Evolutionary conservation across 192 early-diverging fungal genomes (phyloP).

Genomic region (Linderina pennispora): DNA sequence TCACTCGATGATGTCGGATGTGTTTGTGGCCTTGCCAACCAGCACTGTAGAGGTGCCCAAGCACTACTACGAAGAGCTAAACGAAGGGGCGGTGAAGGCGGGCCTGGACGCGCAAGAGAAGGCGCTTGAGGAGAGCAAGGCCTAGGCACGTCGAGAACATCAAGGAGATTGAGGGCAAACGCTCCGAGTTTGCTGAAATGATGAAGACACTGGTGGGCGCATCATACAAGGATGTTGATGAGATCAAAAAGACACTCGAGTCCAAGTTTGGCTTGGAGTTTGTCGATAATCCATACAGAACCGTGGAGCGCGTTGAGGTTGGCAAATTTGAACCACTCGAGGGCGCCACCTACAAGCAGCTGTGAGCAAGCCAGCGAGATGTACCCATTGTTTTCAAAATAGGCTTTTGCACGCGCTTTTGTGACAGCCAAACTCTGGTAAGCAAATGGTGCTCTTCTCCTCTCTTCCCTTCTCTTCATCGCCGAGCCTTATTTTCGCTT

Average conservation of each 20-base stretch:
- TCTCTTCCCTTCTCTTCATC: background rate
- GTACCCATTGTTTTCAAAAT: background rate
- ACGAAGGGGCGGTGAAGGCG: background rate
- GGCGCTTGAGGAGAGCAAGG: conserved; percentile 16
- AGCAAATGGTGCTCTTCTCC: background rate
- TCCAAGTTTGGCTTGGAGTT: conserved; percentile 34
- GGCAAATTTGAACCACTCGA: conserved; percentile 19
- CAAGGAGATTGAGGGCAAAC: conserved; percentile 2
- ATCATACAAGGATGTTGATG: conserved; percentile 4
- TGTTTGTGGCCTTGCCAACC: conserved; percentile 38
- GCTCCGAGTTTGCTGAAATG: conserved; percentile 24
- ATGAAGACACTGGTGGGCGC: conserved; percentile 12
- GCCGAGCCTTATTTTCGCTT: background rate
- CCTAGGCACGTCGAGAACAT: conserved; percentile 11
- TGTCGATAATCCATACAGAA: conserved; percentile 34
- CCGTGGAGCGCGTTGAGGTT: conserved; percentile 24
- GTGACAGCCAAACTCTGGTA: background rate
- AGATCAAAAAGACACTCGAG: conserved; percentile 14
- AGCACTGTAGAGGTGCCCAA: conserved; percentile 26
- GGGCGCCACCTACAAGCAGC: conserved; percentile 35
- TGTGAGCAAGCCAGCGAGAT: background rate
- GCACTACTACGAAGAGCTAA: conserved; percentile 31
- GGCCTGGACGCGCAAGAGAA: conserved; percentile 2
- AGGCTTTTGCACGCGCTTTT: background rate
- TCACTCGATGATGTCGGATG: conserved; percentile 40